These are phyloP conservation scores for Collybiopsis confluens DNA, from an alignment of 768 basidiomycete genomes.

Conservation along the genomic window DNA sequence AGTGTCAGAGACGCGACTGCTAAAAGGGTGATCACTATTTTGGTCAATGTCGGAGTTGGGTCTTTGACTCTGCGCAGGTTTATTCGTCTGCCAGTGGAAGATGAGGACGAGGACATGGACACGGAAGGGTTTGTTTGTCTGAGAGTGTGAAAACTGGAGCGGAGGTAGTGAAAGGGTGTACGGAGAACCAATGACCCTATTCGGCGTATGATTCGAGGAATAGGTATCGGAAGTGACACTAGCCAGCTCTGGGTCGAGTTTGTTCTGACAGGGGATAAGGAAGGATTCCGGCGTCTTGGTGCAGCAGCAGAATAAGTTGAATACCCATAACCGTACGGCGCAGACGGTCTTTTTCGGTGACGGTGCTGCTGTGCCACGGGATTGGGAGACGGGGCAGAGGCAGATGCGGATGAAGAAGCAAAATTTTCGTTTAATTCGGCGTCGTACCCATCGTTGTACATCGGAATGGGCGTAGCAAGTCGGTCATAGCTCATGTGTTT, in stretches of 20 bases:
- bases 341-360: conserved; percentile 4
- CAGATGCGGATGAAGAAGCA: conserved; percentile 1
- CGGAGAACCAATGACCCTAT: background rate
- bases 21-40: conserved; percentile 27
- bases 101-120: too few relatives aligned
- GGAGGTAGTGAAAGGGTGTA: background rate
- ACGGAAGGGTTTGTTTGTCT: background rate
- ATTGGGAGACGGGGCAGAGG: background rate
- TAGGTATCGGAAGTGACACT: background rate
- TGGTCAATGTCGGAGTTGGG: background rate
- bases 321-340: conserved; percentile 1
- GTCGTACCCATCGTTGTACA: conserved; percentile 3
- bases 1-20: conserved; percentile 32
- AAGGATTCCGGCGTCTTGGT: background rate
- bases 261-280: background rate
- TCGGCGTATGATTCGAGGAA: conserved; percentile 1
- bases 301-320: background rate
- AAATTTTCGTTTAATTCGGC: background rate
- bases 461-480: conserved; percentile 2
- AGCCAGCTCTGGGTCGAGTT: background rate
- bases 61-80: conserved; percentile 5
- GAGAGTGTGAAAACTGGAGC: background rate
- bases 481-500: conserved; percentile 8
- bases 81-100: background rate
- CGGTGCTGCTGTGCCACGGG: conserved; percentile 3